A percentile compares a stretch with the other conserved stretches of the same genome.
Conservation (phyloP, 2,329 filamentous ascomycete species). For the Coniosporium tulheliwenetii region DNA sequence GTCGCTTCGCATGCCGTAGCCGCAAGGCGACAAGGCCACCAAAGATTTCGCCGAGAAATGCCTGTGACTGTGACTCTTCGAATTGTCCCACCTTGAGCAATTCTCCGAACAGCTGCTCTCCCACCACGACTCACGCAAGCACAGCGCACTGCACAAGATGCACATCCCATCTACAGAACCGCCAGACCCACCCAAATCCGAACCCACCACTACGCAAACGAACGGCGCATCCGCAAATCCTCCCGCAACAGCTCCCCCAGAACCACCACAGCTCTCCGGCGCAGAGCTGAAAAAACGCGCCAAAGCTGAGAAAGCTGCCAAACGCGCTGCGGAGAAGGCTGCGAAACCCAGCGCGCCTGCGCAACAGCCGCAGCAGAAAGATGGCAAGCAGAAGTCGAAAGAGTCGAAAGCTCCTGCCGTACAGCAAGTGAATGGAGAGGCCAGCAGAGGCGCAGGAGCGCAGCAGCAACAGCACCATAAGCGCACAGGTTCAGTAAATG, state of each 20-base stretch:
- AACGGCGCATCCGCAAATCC: too few relatives aligned
- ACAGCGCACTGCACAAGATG: too few relatives aligned
- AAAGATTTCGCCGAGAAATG: too few relatives aligned
- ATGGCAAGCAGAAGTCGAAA: constrained; percentile 18
- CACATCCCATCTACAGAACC: too few relatives aligned
- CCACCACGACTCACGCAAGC: too few relatives aligned
- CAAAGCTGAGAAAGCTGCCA: constrained; percentile 82
- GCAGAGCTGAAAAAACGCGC: constrained; percentile 79
- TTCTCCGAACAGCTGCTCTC: too few relatives aligned
- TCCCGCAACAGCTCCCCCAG: constrained; percentile 7
- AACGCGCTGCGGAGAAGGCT: constrained; percentile 56
- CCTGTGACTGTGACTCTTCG: too few relatives aligned
- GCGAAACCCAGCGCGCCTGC: constrained; percentile 26
- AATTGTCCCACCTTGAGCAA: too few relatives aligned
- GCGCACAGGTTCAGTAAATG: constrained; percentile 2
- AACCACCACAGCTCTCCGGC: constrained; percentile 43
- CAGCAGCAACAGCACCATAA: constrained; percentile 9
- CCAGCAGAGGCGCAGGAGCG: constrained; percentile 13
- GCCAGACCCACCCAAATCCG: too few relatives aligned
- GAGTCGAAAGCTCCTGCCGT: constrained; percentile 17
- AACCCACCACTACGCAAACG: too few relatives aligned
- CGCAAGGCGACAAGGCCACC: too few relatives aligned
- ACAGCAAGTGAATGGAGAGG: constrained; percentile 14
- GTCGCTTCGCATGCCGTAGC: too few relatives aligned
- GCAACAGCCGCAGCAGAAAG: constrained; percentile 4